These are phyloP conservation scores for Flaveria floridana DNA, from an alignment of 140 eudicot species.

Conservation along the genomic window DNA sequence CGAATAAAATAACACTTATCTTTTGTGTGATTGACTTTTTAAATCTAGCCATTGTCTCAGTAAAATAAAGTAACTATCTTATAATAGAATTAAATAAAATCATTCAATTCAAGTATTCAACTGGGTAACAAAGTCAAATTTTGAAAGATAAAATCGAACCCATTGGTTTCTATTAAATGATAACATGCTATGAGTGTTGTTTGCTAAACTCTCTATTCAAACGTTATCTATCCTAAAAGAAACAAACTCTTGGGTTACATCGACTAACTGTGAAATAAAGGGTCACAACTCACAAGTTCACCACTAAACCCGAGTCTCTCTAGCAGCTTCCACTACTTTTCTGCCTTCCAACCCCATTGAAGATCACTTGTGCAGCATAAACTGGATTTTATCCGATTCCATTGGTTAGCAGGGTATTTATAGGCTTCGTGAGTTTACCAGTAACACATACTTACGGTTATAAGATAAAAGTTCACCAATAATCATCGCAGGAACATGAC, in stretches of 20 bases:
- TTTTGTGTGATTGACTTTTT: too few relatives aligned
- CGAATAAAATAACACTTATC: too few relatives aligned
- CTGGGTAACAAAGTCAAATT: background rate
- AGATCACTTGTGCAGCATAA: too few relatives aligned
- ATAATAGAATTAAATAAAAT: too few relatives aligned
- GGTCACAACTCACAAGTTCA: conserved; percentile 18
- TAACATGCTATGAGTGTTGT: background rate
- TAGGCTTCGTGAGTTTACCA: too few relatives aligned
- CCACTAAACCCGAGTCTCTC: conserved; percentile 25
- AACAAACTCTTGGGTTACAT: background rate
- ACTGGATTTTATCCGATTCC: too few relatives aligned
- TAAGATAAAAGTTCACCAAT: conserved; percentile 31
- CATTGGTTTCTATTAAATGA: background rate
- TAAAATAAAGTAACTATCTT: too few relatives aligned
- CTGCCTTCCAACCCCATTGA: too few relatives aligned
- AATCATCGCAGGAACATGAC: conserved; percentile 42
- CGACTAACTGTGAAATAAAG: background rate
- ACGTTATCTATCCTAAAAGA: background rate
- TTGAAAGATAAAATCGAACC: background rate
- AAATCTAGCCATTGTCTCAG: too few relatives aligned
- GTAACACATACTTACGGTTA: background rate
- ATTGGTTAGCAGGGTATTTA: too few relatives aligned
- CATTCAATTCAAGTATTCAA: too few relatives aligned
- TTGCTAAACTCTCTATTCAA: background rate
- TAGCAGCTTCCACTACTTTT: too few relatives aligned